Evolutionary conservation across 2,329 filamentous ascomycete species (phyloP).

Genomic region (Aspergillus candidus): DNA sequence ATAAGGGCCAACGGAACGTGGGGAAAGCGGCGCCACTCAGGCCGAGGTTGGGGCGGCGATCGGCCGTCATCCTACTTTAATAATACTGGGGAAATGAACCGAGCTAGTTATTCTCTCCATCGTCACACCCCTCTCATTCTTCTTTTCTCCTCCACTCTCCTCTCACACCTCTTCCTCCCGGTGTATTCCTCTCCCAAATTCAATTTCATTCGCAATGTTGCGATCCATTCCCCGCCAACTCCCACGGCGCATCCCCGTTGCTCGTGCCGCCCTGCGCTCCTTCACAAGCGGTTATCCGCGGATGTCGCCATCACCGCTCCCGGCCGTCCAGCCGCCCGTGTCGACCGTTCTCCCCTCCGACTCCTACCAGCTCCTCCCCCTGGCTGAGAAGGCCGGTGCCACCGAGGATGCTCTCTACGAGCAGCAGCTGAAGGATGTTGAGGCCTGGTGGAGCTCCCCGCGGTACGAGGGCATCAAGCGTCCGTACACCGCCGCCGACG

Average conservation of each 20-base stretch:
- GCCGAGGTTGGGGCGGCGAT: no score
- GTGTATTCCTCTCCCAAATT: background rate
- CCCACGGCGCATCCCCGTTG: conserved; percentile 26
- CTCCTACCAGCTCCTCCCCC: conserved; percentile 77
- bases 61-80: no score
- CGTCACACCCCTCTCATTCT: no score
- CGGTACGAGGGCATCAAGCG: conserved; percentile 85
- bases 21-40: no score
- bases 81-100: no score
- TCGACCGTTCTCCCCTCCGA: conserved; percentile 61
- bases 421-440: conserved; percentile 74
- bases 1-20: no score
- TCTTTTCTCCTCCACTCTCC: no score
- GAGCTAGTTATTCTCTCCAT: no score
- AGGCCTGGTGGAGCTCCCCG: conserved; percentile 83
- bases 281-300: conserved; percentile 36
- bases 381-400: conserved; percentile 66
- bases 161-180: no score
- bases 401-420: conserved; percentile 83
- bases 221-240: conserved; percentile 31
- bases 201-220: conserved; percentile 24
- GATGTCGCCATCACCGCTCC: conserved; percentile 50
- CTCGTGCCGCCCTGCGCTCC: conserved; percentile 24
- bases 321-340: conserved; percentile 55
- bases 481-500: conserved; percentile 82